phyloP scores from a whole-genome alignment of 306 rosid species.

The Lotus japonicus region DNA sequence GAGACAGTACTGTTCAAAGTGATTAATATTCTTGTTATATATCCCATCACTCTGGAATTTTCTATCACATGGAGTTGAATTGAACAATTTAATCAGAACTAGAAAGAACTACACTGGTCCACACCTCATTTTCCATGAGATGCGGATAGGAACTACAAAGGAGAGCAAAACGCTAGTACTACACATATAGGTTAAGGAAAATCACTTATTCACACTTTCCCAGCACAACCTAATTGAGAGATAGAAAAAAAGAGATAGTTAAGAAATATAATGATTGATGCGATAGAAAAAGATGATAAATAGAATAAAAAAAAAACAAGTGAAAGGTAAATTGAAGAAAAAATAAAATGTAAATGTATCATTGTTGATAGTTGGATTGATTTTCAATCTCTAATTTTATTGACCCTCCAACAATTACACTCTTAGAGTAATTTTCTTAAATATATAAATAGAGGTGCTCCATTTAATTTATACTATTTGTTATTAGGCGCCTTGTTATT shows the following conservation, averaged over 20 bases:
- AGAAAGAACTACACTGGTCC: not conserved
- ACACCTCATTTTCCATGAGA: not conserved
- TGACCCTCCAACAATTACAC: constrained; percentile 18
- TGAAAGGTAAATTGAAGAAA: no score
- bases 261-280: no score
- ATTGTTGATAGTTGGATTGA: no score
- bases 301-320: no score
- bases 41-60: not conserved
- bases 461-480: not conserved
- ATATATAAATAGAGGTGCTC: not conserved
- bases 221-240: no score
- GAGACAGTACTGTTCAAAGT: constrained; percentile 13
- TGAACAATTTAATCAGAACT: not conserved
- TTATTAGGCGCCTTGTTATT: not conserved
- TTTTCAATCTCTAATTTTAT: no score
- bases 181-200: no score
- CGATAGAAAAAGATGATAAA: no score
- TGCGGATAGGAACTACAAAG: not conserved
- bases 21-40: not conserved
- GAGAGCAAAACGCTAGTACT: not conserved
- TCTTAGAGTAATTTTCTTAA: not conserved
- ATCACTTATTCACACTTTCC: no score
- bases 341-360: no score
- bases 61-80: constrained; percentile 43
- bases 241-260: no score